Evolutionary conservation across 768 basidiomycete genomes (phyloP), one percentile per base, ranked within the genome.

Genomic region (Imleria badia): DNA sequence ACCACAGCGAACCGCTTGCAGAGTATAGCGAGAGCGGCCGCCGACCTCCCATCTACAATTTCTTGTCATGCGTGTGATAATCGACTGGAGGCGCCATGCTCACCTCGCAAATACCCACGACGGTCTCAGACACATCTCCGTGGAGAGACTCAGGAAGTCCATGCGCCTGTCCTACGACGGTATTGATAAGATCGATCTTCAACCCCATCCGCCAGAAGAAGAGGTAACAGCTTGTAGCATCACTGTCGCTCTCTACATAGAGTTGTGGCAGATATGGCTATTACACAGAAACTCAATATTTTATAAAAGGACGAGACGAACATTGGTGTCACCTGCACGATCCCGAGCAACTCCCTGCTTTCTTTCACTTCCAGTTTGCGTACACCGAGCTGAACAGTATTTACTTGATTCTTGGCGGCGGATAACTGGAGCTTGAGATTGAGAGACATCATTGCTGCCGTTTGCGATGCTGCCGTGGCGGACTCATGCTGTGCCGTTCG

Each of bases 21-120:
- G 7, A 95, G 75, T 2, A 84, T 87, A 0, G 91, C 85, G 42
- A 98, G 79, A 44, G 85, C 81, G 1, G 89, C 84, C 29, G 97
- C 81, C 88, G 87, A 19, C 90, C 87, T 53, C 93, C 80, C 81
- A 98, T 87, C 90, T 93, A 45, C 10, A 7, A 55, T 34, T 14
- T 34, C 11, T 40, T 34, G 55, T 48, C 23, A 54, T 20, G 22
- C 26, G 6, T 31, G 42, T 10, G 29, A 45, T 19, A 8, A 22
- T 48, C 10, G 51, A 39, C 39, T n/a, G 26, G 30, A 45, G 19
- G 30, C 48, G 23, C 9, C 5, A 39, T 19, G 64, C 79, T 30
- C 56, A 90, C 91, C 79, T 98, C 96, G 72, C 96, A 98, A 35
- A 97, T 85, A 17, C 92, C 92, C n/a, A 97, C 94, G 12, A 98